Evolutionary conservation across 2,329 filamentous ascomycete genomes (phyloP).

Genomic region (Cytospora piceae): DNA sequence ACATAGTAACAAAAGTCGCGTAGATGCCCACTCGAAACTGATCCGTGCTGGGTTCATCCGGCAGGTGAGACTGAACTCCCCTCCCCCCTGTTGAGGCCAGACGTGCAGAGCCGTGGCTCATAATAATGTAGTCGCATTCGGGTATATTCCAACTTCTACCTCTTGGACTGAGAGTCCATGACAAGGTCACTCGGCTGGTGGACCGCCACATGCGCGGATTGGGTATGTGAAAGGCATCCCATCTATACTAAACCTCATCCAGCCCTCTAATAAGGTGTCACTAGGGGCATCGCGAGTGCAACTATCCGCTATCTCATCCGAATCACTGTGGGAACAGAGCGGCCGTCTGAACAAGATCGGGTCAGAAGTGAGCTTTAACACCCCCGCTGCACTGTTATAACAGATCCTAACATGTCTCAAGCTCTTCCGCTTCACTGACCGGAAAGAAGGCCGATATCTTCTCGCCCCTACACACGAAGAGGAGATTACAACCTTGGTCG

Average conservation of each 20-base stretch:
- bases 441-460: conserved; percentile 74
- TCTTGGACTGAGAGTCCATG: conserved; percentile 81
- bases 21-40: conserved; percentile 69
- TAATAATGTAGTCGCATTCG: conserved; percentile 68
- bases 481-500: conserved; percentile 85
- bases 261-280: conserved; percentile 3
- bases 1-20: conserved; percentile 7
- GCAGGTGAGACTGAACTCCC: conserved; percentile 55
- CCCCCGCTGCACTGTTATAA: background rate
- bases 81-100: background rate
- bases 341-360: conserved; percentile 75
- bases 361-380: conserved; percentile 64
- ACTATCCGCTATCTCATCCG: conserved; percentile 82
- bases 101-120: conserved; percentile 18
- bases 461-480: conserved; percentile 95
- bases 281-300: conserved; percentile 78
- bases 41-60: conserved; percentile 73
- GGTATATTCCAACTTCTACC: conserved; percentile 93
- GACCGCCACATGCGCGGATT: conserved; percentile 85
- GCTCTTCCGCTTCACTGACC: conserved; percentile 80
- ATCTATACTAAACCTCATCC: conserved; percentile 23
- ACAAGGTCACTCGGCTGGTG: conserved; percentile 83
- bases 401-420: conserved; percentile 44
- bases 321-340: conserved; percentile 80
- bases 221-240: conserved; percentile 49